These are phyloP conservation scores for Phlebiopsis gigantea DNA, from an alignment of 768 basidiomycete species.

Conservation along the genomic window DNA sequence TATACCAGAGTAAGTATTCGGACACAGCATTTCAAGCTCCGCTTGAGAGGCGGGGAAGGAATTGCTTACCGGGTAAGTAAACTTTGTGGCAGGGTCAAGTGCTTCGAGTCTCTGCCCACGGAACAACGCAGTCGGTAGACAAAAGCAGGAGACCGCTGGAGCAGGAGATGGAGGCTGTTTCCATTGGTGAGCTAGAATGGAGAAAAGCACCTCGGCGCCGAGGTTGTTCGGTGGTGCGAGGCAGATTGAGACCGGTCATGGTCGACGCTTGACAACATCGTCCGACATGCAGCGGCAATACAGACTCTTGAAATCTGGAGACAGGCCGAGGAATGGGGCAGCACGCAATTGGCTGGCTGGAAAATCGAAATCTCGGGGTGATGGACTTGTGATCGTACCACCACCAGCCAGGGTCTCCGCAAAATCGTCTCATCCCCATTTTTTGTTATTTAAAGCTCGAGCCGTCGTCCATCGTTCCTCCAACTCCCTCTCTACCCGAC, in stretches of 20 bases:
- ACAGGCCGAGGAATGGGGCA: background rate
- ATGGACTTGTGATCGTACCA: conserved; percentile 22
- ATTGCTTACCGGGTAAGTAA: no score
- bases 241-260: background rate
- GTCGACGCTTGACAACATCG: background rate
- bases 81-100: no score
- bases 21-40: no score
- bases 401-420: conserved; percentile 9
- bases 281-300: background rate
- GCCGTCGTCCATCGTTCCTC: conserved; percentile 10
- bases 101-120: no score
- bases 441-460: conserved; percentile 11
- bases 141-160: no score
- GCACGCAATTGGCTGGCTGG: conserved; percentile 6
- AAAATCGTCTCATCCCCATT: conserved; percentile 21
- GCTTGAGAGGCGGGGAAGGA: no score
- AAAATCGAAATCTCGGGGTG: background rate
- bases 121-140: no score
- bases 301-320: background rate
- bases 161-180: no score
- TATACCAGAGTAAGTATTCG: no score
- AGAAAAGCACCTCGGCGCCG: background rate
- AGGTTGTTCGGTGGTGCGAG: background rate
- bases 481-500: conserved; percentile 5
- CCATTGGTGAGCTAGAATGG: background rate